phyloP scores from a whole-genome alignment of 2,329 filamentous ascomycete genomes.

The Keithomyces neogunnii region DNA sequence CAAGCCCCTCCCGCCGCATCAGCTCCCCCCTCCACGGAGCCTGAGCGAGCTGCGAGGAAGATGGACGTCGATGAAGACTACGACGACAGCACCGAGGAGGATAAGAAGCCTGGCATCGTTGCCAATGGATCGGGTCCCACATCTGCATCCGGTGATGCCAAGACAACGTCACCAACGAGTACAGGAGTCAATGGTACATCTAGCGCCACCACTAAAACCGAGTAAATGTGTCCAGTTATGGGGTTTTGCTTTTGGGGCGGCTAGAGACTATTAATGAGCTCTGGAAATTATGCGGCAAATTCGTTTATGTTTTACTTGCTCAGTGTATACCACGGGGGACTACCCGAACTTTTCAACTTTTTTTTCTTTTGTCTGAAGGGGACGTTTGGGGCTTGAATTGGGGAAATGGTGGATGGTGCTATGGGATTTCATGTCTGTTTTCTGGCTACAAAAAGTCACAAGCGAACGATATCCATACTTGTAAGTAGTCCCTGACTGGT shows the following conservation, averaged over 20 bases:
- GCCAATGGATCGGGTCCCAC: conserved; percentile 36
- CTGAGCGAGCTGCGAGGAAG: conserved; percentile 75
- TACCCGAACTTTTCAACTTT: not conserved
- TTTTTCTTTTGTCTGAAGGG: conserved; percentile 12
- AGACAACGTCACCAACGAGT: conserved; percentile 24
- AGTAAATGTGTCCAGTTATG: conserved; percentile 18
- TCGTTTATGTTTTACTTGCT: conserved; percentile 8
- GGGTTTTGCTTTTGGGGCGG: not conserved
- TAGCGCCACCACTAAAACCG: conserved; percentile 32
- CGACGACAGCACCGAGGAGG: conserved; percentile 86
- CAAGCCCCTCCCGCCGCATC: conserved; percentile 35
- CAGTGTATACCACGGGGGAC: conserved; percentile 7
- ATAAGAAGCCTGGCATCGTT: conserved; percentile 48
- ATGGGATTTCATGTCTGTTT: conserved; percentile 9
- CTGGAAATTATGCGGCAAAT: conserved; percentile 14
- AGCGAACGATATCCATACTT: conserved; percentile 18
- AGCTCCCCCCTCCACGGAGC: conserved; percentile 54
- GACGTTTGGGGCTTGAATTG: not conserved
- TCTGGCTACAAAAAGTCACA: conserved; percentile 20
- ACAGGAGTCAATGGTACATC: conserved; percentile 32
- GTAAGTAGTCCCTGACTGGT: conserved; percentile 3
- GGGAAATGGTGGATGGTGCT: conserved; percentile 1
- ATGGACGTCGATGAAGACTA: conserved; percentile 98
- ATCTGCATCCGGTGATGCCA: conserved; percentile 42
- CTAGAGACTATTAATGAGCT: conserved; percentile 14